A percentile compares a stretch with the other conserved stretches of the same genome.
phyloP scores from a whole-genome alignment of 768 basidiomycete genomes.

The Pulveroboletus frians region DNA sequence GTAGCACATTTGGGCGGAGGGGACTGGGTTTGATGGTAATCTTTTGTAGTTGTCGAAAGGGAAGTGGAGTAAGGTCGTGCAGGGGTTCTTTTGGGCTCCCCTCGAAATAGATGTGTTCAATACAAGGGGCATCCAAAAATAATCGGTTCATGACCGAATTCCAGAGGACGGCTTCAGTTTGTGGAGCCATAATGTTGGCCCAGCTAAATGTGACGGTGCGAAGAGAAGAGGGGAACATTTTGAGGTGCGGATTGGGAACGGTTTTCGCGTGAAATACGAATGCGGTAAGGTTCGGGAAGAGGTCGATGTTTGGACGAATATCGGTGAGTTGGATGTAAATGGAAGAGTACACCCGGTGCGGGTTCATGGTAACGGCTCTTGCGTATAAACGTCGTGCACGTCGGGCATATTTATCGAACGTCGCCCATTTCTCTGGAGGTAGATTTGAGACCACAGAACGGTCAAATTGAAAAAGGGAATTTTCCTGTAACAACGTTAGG shows the following conservation, averaged over 20 bases:
- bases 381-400: slow-evolving; percentile 20
- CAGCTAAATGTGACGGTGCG: slow-evolving; percentile 19
- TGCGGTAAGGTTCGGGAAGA: slow-evolving; percentile 19
- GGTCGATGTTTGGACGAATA: slow-evolving; percentile 21
- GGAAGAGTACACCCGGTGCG: slow-evolving; percentile 23
- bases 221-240: slow-evolving; percentile 22
- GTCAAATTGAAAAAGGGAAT: slow-evolving; percentile 17
- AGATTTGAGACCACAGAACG: slow-evolving; percentile 1
- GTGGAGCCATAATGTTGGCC: slow-evolving; percentile 11
- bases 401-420: slow-evolving; percentile 21
- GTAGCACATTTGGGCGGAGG: slow-evolving; percentile 19
- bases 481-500: slow-evolving; percentile 15
- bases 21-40: slow-evolving; percentile 21
- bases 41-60: slow-evolving; percentile 17
- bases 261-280: slow-evolving; percentile 17
- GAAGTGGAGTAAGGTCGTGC: slow-evolving; percentile 10
- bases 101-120: slow-evolving; percentile 22
- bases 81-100: slow-evolving; percentile 22
- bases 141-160: slow-evolving; percentile 18
- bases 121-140: slow-evolving; percentile 15
- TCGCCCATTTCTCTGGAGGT: slow-evolving; percentile 12
- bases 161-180: slow-evolving; percentile 17
- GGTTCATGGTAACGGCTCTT: slow-evolving; percentile 25
- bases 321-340: slow-evolving; percentile 21
- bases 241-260: slow-evolving; percentile 5